Evolutionary conservation across 805 yeast species (phyloP).

Genomic region (Tetrapisispora pingtungensis): DNA sequence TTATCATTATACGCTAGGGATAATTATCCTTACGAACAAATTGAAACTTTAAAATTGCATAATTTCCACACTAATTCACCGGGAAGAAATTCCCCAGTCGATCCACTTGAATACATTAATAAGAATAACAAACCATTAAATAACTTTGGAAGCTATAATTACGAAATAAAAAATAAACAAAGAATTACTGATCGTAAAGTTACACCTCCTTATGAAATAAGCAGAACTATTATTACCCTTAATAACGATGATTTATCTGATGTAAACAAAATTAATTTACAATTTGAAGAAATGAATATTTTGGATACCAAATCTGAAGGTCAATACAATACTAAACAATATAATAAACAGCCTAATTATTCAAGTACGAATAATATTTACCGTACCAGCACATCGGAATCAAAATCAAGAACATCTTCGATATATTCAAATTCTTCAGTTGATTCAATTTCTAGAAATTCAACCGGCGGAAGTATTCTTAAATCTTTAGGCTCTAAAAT

Average conservation of each 20-base stretch:
- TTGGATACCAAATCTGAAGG: background rate
- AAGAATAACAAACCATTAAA: too few relatives aligned
- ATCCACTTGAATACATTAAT: too few relatives aligned
- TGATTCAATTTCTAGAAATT: background rate
- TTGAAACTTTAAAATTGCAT: background rate
- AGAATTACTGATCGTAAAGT: background rate
- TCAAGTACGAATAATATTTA: background rate
- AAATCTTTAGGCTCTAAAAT: constrained; percentile 11
- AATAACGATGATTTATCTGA: background rate
- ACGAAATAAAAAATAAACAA: background rate
- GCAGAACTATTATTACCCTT: background rate
- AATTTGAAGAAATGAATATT: background rate
- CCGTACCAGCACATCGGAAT: background rate
- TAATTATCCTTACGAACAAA: background rate
- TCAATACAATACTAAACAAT: background rate
- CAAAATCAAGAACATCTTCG: background rate
- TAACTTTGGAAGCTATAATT: too few relatives aligned
- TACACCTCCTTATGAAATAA: background rate
- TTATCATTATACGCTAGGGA: background rate
- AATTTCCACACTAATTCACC: background rate
- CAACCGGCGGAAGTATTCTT: constrained; percentile 16
- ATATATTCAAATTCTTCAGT: background rate
- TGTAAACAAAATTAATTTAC: background rate
- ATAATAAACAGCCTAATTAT: background rate
- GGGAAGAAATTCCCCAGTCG: background rate